These are phyloP conservation scores for Hepatocystis sp. DNA, from an alignment of 169 alveolate species.

Conservation along the genomic window DNA sequence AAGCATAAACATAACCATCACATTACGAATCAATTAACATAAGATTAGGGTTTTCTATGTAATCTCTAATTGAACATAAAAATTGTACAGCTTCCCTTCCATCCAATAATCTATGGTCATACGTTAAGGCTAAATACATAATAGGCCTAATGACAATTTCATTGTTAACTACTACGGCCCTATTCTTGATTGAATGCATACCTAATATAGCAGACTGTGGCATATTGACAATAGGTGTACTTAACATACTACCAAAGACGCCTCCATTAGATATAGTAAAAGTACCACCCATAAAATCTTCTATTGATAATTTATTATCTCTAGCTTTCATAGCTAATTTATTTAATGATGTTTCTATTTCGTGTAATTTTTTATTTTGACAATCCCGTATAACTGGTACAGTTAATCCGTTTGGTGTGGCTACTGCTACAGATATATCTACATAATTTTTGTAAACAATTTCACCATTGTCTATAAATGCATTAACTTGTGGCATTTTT, in stretches of 20 bases:
- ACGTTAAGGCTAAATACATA: constrained; percentile 96
- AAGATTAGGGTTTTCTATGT: constrained; percentile 93
- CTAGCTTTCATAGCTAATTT: constrained; percentile 92
- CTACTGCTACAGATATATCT: constrained; percentile 97
- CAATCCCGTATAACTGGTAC: constrained; percentile 96
- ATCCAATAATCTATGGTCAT: constrained; percentile 97
- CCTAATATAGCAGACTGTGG: constrained; percentile 96
- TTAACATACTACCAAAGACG: constrained; percentile 96
- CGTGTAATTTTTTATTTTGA: constrained; percentile 89
- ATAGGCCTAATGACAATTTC: constrained; percentile 95
- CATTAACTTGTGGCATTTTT: constrained; percentile 90
- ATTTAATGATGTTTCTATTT: constrained; percentile 88
- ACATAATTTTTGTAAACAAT: constrained; percentile 93
- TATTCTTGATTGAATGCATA: constrained; percentile 94
- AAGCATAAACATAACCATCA: constrained; percentile 8
- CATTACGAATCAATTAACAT: constrained; percentile 78
- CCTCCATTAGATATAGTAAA: constrained; percentile 98
- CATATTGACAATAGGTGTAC: constrained; percentile 97
- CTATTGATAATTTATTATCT: constrained; percentile 92
- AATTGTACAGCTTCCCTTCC: constrained; percentile 98
- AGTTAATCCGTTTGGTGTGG: constrained; percentile 96
- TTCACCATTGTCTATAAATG: constrained; percentile 89
- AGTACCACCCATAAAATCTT: constrained; percentile 97
- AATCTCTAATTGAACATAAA: constrained; percentile 92
- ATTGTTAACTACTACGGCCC: constrained; percentile 95